These are phyloP conservation scores for Cyclotella baltica DNA, from an alignment of 108 stramenopile genomes.

Conservation along the genomic window DNA sequence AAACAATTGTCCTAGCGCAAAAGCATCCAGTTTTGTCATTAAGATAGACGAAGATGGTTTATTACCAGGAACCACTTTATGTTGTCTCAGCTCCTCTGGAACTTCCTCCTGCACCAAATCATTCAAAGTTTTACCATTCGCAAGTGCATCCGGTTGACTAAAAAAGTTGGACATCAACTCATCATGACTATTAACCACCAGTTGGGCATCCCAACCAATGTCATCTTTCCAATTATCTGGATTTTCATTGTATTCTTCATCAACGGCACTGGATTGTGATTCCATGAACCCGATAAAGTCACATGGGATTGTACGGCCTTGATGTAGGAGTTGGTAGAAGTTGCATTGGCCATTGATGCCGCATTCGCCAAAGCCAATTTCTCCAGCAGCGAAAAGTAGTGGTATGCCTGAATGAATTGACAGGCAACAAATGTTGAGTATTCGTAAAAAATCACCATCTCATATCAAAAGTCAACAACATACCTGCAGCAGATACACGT, in stretches of 20 bases:
- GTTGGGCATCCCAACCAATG: conserved; percentile 53
- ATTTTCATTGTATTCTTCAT: conserved; percentile 36
- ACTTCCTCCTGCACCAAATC: conserved; percentile 94
- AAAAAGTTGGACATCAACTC: conserved; percentile 99
- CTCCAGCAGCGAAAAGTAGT: conserved; percentile 76
- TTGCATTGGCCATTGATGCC: conserved; percentile 96
- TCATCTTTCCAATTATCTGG: not conserved
- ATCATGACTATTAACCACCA: conserved; percentile 94
- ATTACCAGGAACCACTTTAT: conserved; percentile 98
- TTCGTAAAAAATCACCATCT: not conserved
- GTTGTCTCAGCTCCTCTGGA: conserved; percentile 73
- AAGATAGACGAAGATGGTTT: conserved; percentile 91
- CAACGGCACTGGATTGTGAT: conserved; percentile 66
- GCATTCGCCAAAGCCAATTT: conserved; percentile 94
- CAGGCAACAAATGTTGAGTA: not conserved
- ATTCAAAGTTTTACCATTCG: conserved; percentile 85
- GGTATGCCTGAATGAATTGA: conserved; percentile 52
- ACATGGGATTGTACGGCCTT: conserved; percentile 95
- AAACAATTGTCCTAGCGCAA: conserved; percentile 91
- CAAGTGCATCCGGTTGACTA: conserved; percentile 98
- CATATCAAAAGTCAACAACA: not conserved
- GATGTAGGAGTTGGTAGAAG: conserved; percentile 98
- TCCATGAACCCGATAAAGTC: conserved; percentile 98
- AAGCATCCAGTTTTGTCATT: conserved; percentile 86
- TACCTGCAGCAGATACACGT: conserved; percentile 86